Conservation (phyloP, 2,329 filamentous ascomycete genomes). For the Knufia fluminis region DNA sequence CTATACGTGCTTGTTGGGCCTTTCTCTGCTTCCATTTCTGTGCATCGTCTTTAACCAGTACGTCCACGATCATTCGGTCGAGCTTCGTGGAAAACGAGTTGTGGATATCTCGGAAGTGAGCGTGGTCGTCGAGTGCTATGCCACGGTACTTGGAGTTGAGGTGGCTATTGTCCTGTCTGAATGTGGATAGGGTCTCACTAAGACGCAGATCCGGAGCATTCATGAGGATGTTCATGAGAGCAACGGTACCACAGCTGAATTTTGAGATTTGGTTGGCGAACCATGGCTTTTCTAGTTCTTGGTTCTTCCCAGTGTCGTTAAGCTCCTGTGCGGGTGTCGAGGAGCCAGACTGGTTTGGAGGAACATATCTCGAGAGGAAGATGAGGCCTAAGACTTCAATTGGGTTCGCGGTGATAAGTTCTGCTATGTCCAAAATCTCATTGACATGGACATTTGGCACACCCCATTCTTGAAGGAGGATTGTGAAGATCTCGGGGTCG, state of each 20-base stretch:
- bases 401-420: slow-evolving; percentile 16
- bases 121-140: slow-evolving; percentile 62
- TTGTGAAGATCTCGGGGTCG: slow-evolving; percentile 83
- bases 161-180: slow-evolving; percentile 61
- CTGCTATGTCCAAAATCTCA: slow-evolving; percentile 66
- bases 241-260: slow-evolving; percentile 87
- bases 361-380: slow-evolving; percentile 69
- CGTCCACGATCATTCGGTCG: slow-evolving; percentile 21
- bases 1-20: neutral
- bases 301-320: too few relatives aligned
- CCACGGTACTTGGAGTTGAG: slow-evolving; percentile 68
- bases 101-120: slow-evolving; percentile 70
- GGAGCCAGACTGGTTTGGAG: slow-evolving; percentile 44
- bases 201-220: slow-evolving; percentile 61
- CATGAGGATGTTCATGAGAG: slow-evolving; percentile 87
- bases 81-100: slow-evolving; percentile 70
- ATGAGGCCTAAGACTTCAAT: slow-evolving; percentile 68
- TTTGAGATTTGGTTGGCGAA: slow-evolving; percentile 84
- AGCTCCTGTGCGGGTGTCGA: slow-evolving; percentile 28
- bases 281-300: slow-evolving; percentile 55
- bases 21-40: slow-evolving; percentile 27
- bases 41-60: slow-evolving; percentile 44
- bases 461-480: slow-evolving; percentile 70
- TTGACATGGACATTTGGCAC: slow-evolving; percentile 63
- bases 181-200: slow-evolving; percentile 59